phyloP scores from a whole-genome alignment of 768 basidiomycete species.

The Hericium erinaceus region DNA sequence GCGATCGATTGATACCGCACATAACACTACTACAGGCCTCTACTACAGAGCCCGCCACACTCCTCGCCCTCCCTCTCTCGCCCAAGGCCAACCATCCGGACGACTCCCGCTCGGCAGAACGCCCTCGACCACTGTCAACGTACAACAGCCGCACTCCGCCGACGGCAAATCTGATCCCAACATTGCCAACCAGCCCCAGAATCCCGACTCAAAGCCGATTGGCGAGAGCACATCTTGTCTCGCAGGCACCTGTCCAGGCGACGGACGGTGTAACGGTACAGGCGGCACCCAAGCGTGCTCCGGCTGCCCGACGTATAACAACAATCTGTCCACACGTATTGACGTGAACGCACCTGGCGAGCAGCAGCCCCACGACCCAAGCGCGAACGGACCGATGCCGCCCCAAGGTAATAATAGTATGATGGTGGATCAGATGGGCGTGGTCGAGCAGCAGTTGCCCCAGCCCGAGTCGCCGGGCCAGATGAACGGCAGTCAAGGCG shows the following conservation, averaged over 20 bases:
- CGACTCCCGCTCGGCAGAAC: constrained; percentile 15
- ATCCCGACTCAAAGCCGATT: constrained; percentile 22
- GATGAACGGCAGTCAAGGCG: constrained; percentile 5
- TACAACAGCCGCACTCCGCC: not conserved
- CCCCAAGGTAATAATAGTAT: not conserved
- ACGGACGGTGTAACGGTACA: constrained; percentile 95
- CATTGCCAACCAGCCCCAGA: constrained; percentile 22
- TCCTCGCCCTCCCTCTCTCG: constrained; percentile 59
- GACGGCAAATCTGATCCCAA: constrained; percentile 7
- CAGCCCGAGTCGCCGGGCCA: constrained; percentile 3
- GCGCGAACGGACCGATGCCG: constrained; percentile 17
- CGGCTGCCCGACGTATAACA: constrained; percentile 97
- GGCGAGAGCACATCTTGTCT: constrained; percentile 5
- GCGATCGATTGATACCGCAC: not conserved
- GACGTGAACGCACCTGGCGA: constrained; percentile 22
- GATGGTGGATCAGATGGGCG: not conserved
- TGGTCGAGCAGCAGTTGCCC: constrained; percentile 8
- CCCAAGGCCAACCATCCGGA: constrained; percentile 15
- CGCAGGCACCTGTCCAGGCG: constrained; percentile 89
- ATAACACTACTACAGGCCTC: constrained; percentile 42
- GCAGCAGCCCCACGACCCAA: constrained; percentile 12
- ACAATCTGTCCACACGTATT: constrained; percentile 43
- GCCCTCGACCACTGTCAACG: constrained; percentile 21
- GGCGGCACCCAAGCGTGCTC: constrained; percentile 89
- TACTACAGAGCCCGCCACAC: constrained; percentile 79